These are phyloP conservation scores for Biscutella laevigata DNA, from an alignment of 441 rosid species.

Conservation along the genomic window DNA sequence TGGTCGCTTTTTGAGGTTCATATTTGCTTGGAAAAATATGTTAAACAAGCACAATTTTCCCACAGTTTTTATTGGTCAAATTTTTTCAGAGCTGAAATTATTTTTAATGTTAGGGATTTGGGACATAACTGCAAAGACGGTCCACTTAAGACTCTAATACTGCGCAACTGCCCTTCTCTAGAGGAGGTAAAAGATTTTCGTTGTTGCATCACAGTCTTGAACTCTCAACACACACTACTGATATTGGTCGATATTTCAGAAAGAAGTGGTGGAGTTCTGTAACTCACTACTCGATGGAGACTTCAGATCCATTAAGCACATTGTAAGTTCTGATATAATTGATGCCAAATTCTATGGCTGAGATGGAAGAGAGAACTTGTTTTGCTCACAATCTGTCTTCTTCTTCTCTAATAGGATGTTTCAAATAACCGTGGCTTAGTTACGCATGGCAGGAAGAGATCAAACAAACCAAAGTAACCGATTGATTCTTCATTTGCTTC, in stretches of 20 bases:
- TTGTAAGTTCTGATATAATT: conserved; percentile 5
- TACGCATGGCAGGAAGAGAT: background rate
- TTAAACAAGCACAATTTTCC: background rate
- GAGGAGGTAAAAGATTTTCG: conserved; percentile 11
- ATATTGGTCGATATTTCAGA: conserved; percentile 12
- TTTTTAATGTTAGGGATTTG: conserved; percentile 18
- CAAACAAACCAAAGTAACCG: conserved; percentile 12
- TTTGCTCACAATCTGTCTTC: background rate
- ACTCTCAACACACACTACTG: conserved; percentile 3
- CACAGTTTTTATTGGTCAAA: background rate
- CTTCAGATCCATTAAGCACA: conserved; percentile 16
- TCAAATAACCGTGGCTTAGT: conserved; percentile 9
- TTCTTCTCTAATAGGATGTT: conserved; percentile 14
- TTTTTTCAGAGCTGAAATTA: background rate
- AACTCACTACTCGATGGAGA: conserved; percentile 17
- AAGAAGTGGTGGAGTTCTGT: conserved; percentile 17
- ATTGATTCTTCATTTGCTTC: background rate
- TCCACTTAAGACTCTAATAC: conserved; percentile 20
- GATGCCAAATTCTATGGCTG: background rate
- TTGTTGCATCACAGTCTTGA: conserved; percentile 7
- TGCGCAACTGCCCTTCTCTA: conserved; percentile 19
- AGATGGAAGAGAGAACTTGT: background rate
- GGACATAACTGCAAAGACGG: conserved; percentile 8
- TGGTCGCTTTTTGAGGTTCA: conserved; percentile 25
- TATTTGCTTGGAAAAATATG: background rate